Evolutionary conservation across 768 basidiomycete species (phyloP), one percentile per base, ranked within the genome.

Genomic region (Rhodocollybia butyracea): DNA sequence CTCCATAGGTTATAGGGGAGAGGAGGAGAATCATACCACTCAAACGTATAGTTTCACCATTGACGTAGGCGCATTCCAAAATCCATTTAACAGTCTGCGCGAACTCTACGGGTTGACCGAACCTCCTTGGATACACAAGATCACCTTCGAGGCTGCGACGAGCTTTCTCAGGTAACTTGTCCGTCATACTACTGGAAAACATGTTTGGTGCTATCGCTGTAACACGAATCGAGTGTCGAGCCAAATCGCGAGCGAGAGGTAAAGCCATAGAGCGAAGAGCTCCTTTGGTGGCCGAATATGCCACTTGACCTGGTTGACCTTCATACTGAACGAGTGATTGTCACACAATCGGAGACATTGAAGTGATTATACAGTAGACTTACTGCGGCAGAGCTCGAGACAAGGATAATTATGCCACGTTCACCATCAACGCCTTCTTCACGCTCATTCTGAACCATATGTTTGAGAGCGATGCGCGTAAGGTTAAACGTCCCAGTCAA

Each of bases 181-280:
- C 60, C 5, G 68, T 70, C 73, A 76, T 69, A n/a, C 62, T 62
- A 3, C 70, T 71, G 1, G 54, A 56, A 60, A 77, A 76, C 8
- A 67, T 58, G 17, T 69, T 69, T 1, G 76, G 75, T 1, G 74
- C 76, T 24, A 77, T 60, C 10, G 72, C 64, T 31, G 74, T 67
- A 26, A 76, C 75, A 36, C 71, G 66, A 26, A 70, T 64, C 30
- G 70, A 70, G 57, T 69, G 66, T 2, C 69, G 67, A 2, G 63
- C 67, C 10, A 72, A 62, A 59, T 76, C 75, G 30, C 75, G 66
- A 22, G 75, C 68, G 66, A 76, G 69, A 4, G 75, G 75, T 5
- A 76, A 62, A 11, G 73, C 66, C 63, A 76, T 58, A 7, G 73
- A 68, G 24, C 65, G 63, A 17, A 76, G 60, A 0, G 69, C 75